Base-by-base conservation (phyloP, 805 yeast genomes). In the Myxozyma kluyveri region DNA sequence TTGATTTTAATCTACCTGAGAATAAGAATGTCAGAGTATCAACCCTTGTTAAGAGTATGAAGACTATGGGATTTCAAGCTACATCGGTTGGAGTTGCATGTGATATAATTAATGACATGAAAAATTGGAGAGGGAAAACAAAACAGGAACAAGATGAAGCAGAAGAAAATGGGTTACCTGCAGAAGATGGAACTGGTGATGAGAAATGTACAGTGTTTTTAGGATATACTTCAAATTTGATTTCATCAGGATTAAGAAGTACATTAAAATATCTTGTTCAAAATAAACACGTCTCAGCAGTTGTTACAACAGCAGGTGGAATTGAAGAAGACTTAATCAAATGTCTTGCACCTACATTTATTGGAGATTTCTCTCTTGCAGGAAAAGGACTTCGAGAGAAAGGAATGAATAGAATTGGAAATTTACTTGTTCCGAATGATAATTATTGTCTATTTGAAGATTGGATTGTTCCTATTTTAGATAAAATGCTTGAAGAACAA, bases 301-400 rank as follows among this genome's bases (percentile, higher is more conserved):
- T 93, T 63, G 99, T 93, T 45, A 85, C 98, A n/a, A 80, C 91
- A 57, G 99, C 96, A 21, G 99, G 99, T 61, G 99, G 99, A 61
- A 83, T 93, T 56, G 99, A 93, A 69, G 99, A 93, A 73, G 99
- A 93, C 72, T 73, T 93, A 45, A 93, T 93, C 75, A 93, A 93
- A 71, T 89, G 96, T 67, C 75, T 93, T 50, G 99, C 98, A 1
- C 96, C 97, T 50, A 93, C 99, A 5, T 90, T 83, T 65, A 75
- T 95, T 76, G 97, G 99, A 47, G 97, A 89, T 45, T 93, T 89
- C 69, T 69, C 84, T 40, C 75, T 91, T 61, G 81, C 83, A 14
- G 99, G 99, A 54, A 75, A 82, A 51, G 75, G 77, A 43, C 78
- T 93, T 58, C 82, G 99, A 70, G 96, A 88, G 45, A 84, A 89